Evolutionary conservation across 345 rosid species (phyloP).

Genomic region (Eucalyptus urophylla): DNA sequence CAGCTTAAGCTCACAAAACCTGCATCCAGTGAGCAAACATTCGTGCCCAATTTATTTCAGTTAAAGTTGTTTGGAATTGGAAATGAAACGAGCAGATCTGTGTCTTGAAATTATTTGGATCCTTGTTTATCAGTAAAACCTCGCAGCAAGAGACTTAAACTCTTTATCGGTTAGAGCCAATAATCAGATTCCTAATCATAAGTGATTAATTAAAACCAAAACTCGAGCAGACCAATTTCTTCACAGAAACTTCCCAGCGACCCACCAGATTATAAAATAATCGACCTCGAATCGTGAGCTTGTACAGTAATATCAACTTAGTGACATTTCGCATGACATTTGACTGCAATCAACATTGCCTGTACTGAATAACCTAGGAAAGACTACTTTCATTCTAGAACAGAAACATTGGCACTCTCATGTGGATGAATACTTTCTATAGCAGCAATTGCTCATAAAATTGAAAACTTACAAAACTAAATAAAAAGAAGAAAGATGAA

Average conservation of each 20-base stretch:
- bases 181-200: neutral
- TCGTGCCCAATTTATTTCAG: neutral
- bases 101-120: neutral
- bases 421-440: neutral
- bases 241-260: neutral
- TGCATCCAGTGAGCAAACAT: constrained; percentile 9
- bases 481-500: neutral
- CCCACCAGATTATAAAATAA: neutral
- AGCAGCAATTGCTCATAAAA: neutral
- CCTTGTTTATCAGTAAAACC: neutral
- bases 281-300: neutral
- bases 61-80: neutral
- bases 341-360: neutral
- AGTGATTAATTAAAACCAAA: neutral
- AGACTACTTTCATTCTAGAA: neutral
- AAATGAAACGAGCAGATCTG: neutral
- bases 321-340: neutral
- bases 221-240: neutral
- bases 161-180: neutral
- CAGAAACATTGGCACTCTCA: neutral
- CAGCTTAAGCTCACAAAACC: constrained; percentile 47
- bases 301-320: neutral
- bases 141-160: neutral
- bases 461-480: neutral
- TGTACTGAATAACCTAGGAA: neutral